Conservation (phyloP, 2,329 filamentous ascomycete species). For the Fusarium pilosicola region DNA sequence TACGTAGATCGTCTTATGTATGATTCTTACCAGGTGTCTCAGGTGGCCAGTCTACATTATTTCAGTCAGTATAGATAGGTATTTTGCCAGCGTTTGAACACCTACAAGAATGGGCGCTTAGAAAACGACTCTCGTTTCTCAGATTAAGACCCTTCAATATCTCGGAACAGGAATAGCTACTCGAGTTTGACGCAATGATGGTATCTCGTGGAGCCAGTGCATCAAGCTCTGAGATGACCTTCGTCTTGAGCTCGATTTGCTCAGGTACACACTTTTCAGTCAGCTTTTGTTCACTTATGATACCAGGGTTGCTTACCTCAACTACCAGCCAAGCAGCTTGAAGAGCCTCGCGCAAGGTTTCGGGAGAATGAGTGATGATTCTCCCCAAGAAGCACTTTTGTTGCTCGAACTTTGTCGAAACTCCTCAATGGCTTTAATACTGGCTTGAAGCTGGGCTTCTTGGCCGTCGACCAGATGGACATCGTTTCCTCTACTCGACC, state of each 20-base stretch:
- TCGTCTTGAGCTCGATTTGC: constrained; percentile 52
- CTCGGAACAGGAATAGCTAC: constrained; percentile 56
- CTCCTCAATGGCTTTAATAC: constrained; percentile 40
- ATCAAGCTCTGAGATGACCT: constrained; percentile 53
- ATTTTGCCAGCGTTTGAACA: not conserved
- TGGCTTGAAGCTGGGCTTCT: constrained; percentile 41
- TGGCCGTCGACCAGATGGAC: constrained; percentile 46
- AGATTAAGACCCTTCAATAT: constrained; percentile 52
- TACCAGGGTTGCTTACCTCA: constrained; percentile 29
- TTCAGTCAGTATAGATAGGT: not conserved
- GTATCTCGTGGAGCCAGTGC: constrained; percentile 47
- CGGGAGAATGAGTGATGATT: constrained; percentile 36
- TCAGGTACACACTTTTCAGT: constrained; percentile 56
- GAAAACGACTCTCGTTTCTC: constrained; percentile 48
- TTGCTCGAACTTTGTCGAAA: constrained; percentile 27
- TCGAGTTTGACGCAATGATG: constrained; percentile 59
- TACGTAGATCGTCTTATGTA: rapidly evolving
- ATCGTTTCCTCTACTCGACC: constrained; percentile 45
- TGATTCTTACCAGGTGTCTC: constrained; percentile 42
- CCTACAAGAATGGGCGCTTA: constrained; percentile 57
- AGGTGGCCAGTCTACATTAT: constrained; percentile 45
- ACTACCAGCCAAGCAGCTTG: constrained; percentile 42
- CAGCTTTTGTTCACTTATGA: not conserved
- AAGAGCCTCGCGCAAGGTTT: constrained; percentile 32
- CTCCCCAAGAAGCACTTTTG: constrained; percentile 16